Percentiles rank a stretch among this genome's conserved stretches.
phyloP scores from a whole-genome alignment of 2,329 filamentous ascomycete species.

The Fusarium graminum region DNA sequence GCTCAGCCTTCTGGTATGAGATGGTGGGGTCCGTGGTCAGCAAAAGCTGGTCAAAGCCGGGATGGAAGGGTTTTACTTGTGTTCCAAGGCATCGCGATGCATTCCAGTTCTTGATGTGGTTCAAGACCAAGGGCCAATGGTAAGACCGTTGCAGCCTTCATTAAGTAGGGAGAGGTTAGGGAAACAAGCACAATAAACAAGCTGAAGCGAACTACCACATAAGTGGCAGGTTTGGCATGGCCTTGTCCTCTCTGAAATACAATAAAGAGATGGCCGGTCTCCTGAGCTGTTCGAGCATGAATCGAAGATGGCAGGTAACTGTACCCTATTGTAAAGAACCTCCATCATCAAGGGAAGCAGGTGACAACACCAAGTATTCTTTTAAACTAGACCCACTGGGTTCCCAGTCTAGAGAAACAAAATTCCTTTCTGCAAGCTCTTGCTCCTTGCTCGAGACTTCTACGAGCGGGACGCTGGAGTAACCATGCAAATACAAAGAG shows the following conservation, averaged over 20 bases:
- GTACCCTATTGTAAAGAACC: slow-evolving; percentile 9
- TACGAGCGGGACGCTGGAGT: slow-evolving; percentile 1
- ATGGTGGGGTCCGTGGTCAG: slow-evolving; percentile 35
- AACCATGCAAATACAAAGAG: background rate
- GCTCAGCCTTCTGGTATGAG: slow-evolving; percentile 19
- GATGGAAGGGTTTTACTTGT: slow-evolving; percentile 23
- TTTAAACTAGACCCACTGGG: slow-evolving; percentile 1
- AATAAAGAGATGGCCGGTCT: slow-evolving; percentile 1
- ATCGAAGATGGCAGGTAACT: slow-evolving; percentile 16
- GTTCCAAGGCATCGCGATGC: slow-evolving; percentile 42
- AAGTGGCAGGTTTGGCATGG: slow-evolving; percentile 2
- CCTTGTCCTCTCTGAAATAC: background rate
- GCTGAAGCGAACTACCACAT: slow-evolving; percentile 1
- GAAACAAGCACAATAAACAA: slow-evolving; percentile 9
- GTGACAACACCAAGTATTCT: background rate
- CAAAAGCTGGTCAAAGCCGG: slow-evolving; percentile 29
- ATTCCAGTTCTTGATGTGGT: slow-evolving; percentile 47
- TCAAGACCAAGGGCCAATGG: slow-evolving; percentile 22
- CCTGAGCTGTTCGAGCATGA: background rate
- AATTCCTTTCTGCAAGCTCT: background rate
- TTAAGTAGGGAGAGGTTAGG: slow-evolving; percentile 29
- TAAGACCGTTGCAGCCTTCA: slow-evolving; percentile 13
- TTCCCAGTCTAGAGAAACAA: background rate
- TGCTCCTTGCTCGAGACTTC: slow-evolving; percentile 22
- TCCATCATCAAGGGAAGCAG: background rate